phyloP scores from a whole-genome alignment of 345 rosid species.

The Gossypium arboreum region DNA sequence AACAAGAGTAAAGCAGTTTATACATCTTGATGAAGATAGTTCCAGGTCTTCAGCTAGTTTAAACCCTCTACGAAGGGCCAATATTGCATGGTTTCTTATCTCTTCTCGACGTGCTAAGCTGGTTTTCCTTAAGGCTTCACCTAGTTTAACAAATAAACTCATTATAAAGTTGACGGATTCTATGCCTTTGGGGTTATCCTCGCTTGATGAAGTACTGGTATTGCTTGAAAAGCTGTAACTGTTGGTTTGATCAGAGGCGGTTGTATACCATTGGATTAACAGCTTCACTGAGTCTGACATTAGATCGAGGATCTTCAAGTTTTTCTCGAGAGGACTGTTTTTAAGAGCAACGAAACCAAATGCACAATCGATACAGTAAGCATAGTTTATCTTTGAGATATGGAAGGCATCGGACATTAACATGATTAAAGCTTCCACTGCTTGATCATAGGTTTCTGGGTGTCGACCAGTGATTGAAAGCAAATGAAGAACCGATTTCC shows the following conservation, averaged over 20 bases:
- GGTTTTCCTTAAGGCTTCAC: conserved; percentile 75
- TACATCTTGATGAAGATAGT: conserved; percentile 52
- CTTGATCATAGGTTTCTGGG: conserved; percentile 66
- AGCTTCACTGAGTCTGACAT: conserved; percentile 57
- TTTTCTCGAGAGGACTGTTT: conserved; percentile 68
- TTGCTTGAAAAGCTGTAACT: conserved; percentile 45
- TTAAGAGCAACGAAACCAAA: conserved; percentile 70
- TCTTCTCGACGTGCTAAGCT: conserved; percentile 81
- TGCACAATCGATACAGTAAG: conserved; percentile 72
- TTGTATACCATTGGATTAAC: conserved; percentile 53
- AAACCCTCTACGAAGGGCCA: conserved; percentile 50
- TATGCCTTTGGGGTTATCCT: conserved; percentile 39
- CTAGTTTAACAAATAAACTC: conserved; percentile 62
- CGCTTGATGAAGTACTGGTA: conserved; percentile 41
- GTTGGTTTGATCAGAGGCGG: conserved; percentile 33
- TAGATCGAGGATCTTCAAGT: conserved; percentile 59
- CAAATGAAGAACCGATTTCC: conserved; percentile 76
- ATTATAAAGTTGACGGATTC: conserved; percentile 31
- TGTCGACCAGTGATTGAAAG: conserved; percentile 65
- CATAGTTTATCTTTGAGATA: conserved; percentile 52
- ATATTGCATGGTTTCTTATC: conserved; percentile 66
- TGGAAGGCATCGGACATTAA: conserved; percentile 49
- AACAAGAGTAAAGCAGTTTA: conserved; percentile 53
- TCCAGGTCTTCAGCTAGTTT: conserved; percentile 56
- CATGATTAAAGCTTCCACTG: conserved; percentile 61